These are phyloP conservation scores for Metschnikowia lunata DNA, from an alignment of 805 yeast genomes.

Conservation along the genomic window DNA sequence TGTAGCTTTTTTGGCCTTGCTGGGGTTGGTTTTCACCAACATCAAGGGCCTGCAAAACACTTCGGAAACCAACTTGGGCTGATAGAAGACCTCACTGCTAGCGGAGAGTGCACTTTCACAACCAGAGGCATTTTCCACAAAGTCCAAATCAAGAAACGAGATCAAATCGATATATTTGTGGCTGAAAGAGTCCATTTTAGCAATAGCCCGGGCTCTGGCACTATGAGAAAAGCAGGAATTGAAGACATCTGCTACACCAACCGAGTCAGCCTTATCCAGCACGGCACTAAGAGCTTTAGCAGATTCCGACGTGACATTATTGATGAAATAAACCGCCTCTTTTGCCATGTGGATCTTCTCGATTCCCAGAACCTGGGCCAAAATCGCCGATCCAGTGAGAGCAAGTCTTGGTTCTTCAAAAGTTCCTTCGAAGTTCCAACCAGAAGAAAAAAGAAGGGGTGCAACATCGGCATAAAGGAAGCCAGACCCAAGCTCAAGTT, in stretches of 20 bases:
- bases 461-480: background rate
- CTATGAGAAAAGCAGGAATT: background rate
- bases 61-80: no score
- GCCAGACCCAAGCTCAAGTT: background rate
- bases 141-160: background rate
- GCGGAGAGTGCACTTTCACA: no score
- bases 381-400: background rate
- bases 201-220: background rate
- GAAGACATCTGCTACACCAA: background rate
- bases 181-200: background rate
- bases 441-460: background rate
- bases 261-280: background rate
- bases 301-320: background rate
- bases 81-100: no score
- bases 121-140: no score
- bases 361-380: conserved; percentile 1
- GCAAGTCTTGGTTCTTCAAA: background rate
- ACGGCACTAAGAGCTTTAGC: background rate
- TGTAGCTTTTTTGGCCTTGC: no score
- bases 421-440: background rate
- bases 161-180: background rate
- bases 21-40: no score
- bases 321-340: conserved; percentile 3
- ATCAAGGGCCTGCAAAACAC: no score
- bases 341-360: conserved; percentile 3